Conservation (phyloP, 2,329 filamentous ascomycete genomes). For the Cercospora nicotianae region DNA sequence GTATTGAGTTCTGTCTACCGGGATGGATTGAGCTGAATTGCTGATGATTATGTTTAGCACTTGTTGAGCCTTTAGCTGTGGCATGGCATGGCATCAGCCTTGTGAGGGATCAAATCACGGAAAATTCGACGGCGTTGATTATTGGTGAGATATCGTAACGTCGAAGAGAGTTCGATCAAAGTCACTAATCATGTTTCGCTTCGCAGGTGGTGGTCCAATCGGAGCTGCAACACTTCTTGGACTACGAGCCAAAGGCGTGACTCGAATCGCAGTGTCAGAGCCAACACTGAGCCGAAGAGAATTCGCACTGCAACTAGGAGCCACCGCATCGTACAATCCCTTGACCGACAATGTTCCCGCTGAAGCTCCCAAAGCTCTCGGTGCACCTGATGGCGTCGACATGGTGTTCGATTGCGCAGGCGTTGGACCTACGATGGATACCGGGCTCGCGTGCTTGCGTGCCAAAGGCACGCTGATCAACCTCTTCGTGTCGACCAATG, state of each 20-base stretch:
- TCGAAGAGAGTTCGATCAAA: neutral
- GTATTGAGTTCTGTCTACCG: neutral
- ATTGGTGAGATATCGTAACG: neutral
- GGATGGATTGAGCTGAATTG: neutral
- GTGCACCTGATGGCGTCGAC: constrained; percentile 5
- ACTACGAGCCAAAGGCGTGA: constrained; percentile 15
- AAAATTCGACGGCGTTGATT: constrained; percentile 7
- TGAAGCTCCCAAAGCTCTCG: neutral
- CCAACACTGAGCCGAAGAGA: constrained; percentile 5
- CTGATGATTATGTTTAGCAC: neutral
- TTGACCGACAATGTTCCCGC: neutral
- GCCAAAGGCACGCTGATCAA: constrained; percentile 10
- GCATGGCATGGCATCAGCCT: constrained; percentile 16
- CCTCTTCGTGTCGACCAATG: constrained; percentile 2
- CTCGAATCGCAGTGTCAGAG: constrained; percentile 14
- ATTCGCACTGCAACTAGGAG: constrained; percentile 5
- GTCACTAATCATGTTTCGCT: neutral
- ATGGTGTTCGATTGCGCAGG: constrained; percentile 18
- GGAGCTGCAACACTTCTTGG: constrained; percentile 14
- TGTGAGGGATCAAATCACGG: neutral
- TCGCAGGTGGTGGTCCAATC: constrained; percentile 13
- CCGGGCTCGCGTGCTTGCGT: constrained; percentile 10
- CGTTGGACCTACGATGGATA: constrained; percentile 14
- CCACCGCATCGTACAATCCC: neutral
- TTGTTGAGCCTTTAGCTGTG: constrained; percentile 16